Evolutionary conservation across 352 stramenopile species (phyloP).

Genomic region (Phytophthora foliorum): DNA sequence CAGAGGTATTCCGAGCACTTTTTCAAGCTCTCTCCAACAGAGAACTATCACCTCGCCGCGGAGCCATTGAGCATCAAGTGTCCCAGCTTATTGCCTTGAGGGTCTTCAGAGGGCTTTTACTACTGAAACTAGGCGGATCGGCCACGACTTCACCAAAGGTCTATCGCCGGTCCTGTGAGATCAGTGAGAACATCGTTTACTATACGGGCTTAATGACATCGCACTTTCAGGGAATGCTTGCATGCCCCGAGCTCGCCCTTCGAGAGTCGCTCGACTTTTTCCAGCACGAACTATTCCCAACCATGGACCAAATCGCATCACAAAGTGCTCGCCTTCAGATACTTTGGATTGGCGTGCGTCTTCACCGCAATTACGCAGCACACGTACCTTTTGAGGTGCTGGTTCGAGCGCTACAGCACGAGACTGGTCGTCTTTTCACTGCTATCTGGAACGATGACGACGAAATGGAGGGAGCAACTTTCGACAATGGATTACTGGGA

Average conservation of each 20-base stretch:
- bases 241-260: constrained; percentile 43
- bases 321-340: constrained; percentile 64
- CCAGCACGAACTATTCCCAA: constrained; percentile 58
- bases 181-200: constrained; percentile 48
- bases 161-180: constrained; percentile 41
- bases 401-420: constrained; percentile 51
- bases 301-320: constrained; percentile 57
- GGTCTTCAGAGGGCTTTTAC: constrained; percentile 60
- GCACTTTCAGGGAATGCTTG: constrained; percentile 62
- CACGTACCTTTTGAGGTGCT: constrained; percentile 50
- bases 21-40: constrained; percentile 53
- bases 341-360: constrained; percentile 62
- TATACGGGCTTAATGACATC: constrained; percentile 67
- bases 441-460: constrained; percentile 35
- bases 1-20: constrained; percentile 59
- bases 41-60: constrained; percentile 5
- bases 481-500: constrained; percentile 55
- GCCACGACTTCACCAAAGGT: constrained; percentile 38
- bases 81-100: constrained; percentile 74
- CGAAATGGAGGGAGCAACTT: constrained; percentile 40
- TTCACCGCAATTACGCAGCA: constrained; percentile 42
- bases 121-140: constrained; percentile 47
- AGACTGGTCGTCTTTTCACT: constrained; percentile 37
- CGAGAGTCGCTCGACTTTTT: constrained; percentile 76
- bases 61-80: constrained; percentile 44